These are phyloP conservation scores for Chaetoceros muelleri DNA, from an alignment of 108 stramenopile species.

Conservation along the genomic window DNA sequence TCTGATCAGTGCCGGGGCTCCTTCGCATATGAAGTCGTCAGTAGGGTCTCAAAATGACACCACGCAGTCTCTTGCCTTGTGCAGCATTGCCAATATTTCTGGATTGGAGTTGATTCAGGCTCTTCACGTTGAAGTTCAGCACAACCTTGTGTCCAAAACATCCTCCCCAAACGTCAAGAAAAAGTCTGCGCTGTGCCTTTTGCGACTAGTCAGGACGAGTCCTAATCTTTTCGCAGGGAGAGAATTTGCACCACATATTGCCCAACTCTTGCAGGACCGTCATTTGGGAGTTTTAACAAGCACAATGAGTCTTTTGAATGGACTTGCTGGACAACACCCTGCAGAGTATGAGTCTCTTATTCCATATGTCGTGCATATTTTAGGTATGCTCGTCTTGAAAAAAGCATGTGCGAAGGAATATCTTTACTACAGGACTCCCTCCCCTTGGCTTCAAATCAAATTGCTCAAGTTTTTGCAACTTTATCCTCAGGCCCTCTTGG, in stretches of 20 bases:
- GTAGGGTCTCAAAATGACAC: constrained; percentile 46
- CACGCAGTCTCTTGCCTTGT: constrained; percentile 72
- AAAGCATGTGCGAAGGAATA: constrained; percentile 82
- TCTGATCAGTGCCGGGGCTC: constrained; percentile 41
- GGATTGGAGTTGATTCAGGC: constrained; percentile 82
- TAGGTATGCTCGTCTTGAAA: constrained; percentile 82
- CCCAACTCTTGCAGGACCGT: constrained; percentile 79
- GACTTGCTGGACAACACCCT: constrained; percentile 66
- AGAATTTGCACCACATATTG: constrained; percentile 82
- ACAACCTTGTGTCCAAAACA: constrained; percentile 64
- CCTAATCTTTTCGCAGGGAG: constrained; percentile 73
- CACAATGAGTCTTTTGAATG: constrained; percentile 80
- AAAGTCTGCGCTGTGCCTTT: constrained; percentile 90
- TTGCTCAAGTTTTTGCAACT: constrained; percentile 89
- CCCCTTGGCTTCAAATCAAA: constrained; percentile 94
- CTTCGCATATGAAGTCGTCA: constrained; percentile 42
- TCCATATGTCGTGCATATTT: constrained; percentile 84
- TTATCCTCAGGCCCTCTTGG: constrained; percentile 63
- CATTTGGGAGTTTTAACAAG: constrained; percentile 89
- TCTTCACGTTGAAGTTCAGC: constrained; percentile 79
- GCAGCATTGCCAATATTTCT: constrained; percentile 76
- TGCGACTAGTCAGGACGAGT: constrained; percentile 80
- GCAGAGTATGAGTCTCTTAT: constrained; percentile 77
- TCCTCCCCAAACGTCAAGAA: constrained; percentile 86
- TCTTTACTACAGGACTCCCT: constrained; percentile 91